Evolutionary conservation across 75 land plant genomes (phyloP).

Genomic region (Sequoiadendron giganteum): DNA sequence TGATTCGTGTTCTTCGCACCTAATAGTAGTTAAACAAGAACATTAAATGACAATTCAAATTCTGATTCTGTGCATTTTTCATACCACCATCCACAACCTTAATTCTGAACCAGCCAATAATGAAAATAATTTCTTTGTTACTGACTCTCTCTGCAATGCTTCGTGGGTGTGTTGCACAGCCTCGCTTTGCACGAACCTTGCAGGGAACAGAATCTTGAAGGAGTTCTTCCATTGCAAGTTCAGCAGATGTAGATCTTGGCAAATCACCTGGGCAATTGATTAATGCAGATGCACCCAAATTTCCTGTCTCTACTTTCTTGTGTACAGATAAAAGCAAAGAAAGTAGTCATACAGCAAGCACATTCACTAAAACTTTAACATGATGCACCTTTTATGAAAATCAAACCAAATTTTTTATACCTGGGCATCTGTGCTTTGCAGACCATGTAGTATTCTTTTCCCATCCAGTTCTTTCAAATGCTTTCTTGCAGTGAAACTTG

Average conservation of each 20-base stretch:
- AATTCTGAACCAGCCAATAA: background rate
- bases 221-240: conserved; percentile 31
- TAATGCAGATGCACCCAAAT: background rate
- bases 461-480: conserved; percentile 22
- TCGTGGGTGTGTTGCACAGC: conserved; percentile 67
- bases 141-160: conserved; percentile 67
- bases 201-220: conserved; percentile 46
- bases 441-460: conserved; percentile 11
- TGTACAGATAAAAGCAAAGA: background rate
- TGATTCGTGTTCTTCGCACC: conserved; percentile 78
- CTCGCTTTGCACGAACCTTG: conserved; percentile 55
- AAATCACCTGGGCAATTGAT: conserved; percentile 14
- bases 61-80: conserved; percentile 22
- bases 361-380: background rate
- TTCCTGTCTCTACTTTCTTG: conserved; percentile 15
- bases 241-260: conserved; percentile 25
- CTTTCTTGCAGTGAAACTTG: conserved; percentile 18
- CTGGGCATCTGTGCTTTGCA: conserved; percentile 16
- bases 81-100: background rate
- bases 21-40: conserved; percentile 14
- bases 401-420: background rate
- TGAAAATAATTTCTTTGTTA: background rate
- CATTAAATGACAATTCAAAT: background rate
- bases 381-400: background rate
- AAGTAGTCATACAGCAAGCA: background rate